Evolutionary conservation across 768 basidiomycete genomes (phyloP), one percentile per base, ranked within the genome.

Genomic region (Coprinopsis sp.): DNA sequence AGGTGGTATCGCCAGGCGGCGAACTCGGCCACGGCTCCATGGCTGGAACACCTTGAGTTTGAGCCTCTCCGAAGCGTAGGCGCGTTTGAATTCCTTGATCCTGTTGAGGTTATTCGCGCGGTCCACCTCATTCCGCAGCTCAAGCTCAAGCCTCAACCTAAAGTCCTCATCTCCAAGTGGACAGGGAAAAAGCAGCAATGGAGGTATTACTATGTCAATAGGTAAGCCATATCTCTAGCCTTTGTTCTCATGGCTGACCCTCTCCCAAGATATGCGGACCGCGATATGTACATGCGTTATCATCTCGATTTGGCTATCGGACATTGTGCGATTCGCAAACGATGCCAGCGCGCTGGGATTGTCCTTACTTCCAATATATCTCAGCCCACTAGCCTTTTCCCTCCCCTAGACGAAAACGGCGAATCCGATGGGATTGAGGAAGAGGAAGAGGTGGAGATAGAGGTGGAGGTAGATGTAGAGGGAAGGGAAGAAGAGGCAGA

Each of bases 281-380:
- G 55, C 11, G 55, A 59, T 34, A 49, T 57, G 43, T 16, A 53
- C 2, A 56, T 58, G 53, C 37, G 44, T 10, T 58, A 50, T 42
- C 55, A 58, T n/a, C n/a, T n/a, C n/a, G n/a, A n/a, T n/a, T n/a
- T n/a, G n/a, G n/a, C n/a, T n/a, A n/a, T n/a, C n/a, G n/a, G n/a
- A n/a, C n/a, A n/a, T n/a, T n/a, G n/a, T n/a, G n/a, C n/a, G n/a
- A n/a, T n/a, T n/a, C n/a, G n/a, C n/a, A n/a, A n/a, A n/a, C n/a
- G n/a, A n/a, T n/a, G n/a, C n/a, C n/a, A n/a, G n/a, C n/a, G n/a
- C n/a, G n/a, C n/a, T n/a, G n/a, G n/a, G n/a, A n/a, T n/a, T n/a
- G n/a, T n/a, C n/a, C n/a, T n/a, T n/a, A n/a, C n/a, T n/a, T n/a
- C n/a, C n/a, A n/a, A n/a, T n/a, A n/a, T n/a, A n/a, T n/a, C n/a